These are phyloP conservation scores for Chimonanthus salicifolius DNA, from an alignment of 164 flowering plant genomes.

Conservation along the genomic window DNA sequence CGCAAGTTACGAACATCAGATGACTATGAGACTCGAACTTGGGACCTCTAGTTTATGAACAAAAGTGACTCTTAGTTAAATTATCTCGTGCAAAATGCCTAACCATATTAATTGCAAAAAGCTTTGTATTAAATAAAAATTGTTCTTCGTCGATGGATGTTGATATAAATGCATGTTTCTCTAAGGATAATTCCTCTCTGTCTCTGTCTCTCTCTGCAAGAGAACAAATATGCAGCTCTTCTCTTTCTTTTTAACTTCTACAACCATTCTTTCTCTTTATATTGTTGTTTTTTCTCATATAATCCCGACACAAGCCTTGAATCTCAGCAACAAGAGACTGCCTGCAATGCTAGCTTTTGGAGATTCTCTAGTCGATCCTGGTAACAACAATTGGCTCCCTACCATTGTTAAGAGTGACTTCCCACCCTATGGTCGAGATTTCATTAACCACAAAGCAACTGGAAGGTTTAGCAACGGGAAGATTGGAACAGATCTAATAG, in stretches of 20 bases:
- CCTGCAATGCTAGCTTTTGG: conserved; percentile 55
- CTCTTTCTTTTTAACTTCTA: neutral
- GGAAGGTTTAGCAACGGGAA: conserved; percentile 69
- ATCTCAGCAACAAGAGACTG: neutral
- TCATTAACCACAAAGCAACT: conserved; percentile 38
- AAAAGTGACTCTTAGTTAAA: too few relatives aligned
- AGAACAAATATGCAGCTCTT: neutral
- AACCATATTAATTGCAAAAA: too few relatives aligned
- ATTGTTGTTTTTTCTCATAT: neutral
- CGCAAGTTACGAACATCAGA: too few relatives aligned
- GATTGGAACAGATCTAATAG: conserved; percentile 59
- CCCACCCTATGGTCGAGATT: conserved; percentile 58
- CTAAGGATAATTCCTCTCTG: too few relatives aligned
- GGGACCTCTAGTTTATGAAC: too few relatives aligned
- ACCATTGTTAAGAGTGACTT: conserved; percentile 46
- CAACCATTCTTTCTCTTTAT: neutral
- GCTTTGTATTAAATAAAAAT: too few relatives aligned
- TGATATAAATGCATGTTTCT: too few relatives aligned
- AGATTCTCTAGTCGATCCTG: conserved; percentile 70
- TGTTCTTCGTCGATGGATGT: too few relatives aligned
- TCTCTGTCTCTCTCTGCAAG: too few relatives aligned
- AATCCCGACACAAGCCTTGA: too few relatives aligned
- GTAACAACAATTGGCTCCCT: conserved; percentile 48
- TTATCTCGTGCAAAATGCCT: too few relatives aligned
- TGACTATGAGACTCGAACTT: too few relatives aligned